Conservation (phyloP, 164 flowering plant species). For the Tinospora cordifolia region DNA sequence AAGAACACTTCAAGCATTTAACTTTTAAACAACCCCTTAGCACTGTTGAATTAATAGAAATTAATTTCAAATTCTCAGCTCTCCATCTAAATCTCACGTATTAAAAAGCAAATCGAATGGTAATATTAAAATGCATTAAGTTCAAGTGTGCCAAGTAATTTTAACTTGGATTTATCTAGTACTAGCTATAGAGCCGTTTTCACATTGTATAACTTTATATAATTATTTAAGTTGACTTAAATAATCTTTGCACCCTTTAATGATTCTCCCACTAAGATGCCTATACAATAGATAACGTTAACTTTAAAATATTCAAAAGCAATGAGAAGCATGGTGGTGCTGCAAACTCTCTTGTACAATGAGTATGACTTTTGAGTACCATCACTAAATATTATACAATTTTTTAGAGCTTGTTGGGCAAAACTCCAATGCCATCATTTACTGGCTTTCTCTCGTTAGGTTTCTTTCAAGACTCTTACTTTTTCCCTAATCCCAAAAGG, state of each 20-base stretch:
- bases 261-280: not conserved
- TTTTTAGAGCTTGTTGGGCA: not conserved
- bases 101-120: no score
- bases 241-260: not conserved
- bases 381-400: not conserved
- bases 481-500: not conserved
- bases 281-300: not conserved
- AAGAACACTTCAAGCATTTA: no score
- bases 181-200: no score
- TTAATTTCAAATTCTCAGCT: no score
- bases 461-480: not conserved
- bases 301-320: not conserved
- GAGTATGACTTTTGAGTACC: not conserved
- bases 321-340: not conserved
- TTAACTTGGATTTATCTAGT: no score
- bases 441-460: not conserved
- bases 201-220: no score
- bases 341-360: not conserved
- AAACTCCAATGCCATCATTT: not conserved
- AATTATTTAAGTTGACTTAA: not conserved
- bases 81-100: no score
- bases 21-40: no score
- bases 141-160: no score
- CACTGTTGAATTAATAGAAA: no score
- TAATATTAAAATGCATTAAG: no score